phyloP scores from a whole-genome alignment of 1,284 basidiomycete species.

The Rhodofomes roseus region DNA sequence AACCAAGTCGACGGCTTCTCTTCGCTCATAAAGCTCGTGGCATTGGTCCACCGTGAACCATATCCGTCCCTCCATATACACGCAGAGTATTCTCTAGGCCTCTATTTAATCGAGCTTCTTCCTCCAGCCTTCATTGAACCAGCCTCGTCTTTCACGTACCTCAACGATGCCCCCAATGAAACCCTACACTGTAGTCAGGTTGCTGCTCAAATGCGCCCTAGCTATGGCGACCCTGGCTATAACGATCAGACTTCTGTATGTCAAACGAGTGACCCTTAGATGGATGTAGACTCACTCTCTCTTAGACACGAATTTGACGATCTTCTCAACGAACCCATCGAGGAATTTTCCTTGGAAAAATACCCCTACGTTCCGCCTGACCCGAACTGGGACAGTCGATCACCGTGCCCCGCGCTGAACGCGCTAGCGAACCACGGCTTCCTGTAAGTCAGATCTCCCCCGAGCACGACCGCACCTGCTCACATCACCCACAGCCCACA shows the following conservation, averaged over 20 bases:
- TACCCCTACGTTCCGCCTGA: constrained; percentile 20
- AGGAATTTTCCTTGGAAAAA: constrained; percentile 15
- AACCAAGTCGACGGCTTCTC: background rate
- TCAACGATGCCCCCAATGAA: background rate
- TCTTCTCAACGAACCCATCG: background rate
- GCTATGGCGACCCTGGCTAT: background rate
- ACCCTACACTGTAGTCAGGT: background rate
- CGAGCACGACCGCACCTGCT: background rate
- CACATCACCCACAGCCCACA: constrained; percentile 17
- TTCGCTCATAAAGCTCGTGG: background rate
- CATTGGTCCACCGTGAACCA: background rate
- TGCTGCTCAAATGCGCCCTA: constrained; percentile 1
- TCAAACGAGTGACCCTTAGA: background rate
- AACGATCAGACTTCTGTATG: background rate
- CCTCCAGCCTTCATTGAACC: background rate
- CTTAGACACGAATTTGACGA: background rate
- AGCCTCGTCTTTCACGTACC: background rate
- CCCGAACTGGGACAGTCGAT: constrained; percentile 25
- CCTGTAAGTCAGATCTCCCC: constrained; percentile 15
- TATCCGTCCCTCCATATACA: background rate
- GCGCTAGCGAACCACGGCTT: constrained; percentile 44
- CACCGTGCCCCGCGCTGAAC: constrained; percentile 49
- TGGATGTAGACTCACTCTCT: background rate
- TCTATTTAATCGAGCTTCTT: background rate
- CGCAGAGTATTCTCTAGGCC: background rate